Evolutionary conservation across 2,329 filamentous ascomycete species (phyloP).

Genomic region (Colletotrichum nymphaeae): DNA sequence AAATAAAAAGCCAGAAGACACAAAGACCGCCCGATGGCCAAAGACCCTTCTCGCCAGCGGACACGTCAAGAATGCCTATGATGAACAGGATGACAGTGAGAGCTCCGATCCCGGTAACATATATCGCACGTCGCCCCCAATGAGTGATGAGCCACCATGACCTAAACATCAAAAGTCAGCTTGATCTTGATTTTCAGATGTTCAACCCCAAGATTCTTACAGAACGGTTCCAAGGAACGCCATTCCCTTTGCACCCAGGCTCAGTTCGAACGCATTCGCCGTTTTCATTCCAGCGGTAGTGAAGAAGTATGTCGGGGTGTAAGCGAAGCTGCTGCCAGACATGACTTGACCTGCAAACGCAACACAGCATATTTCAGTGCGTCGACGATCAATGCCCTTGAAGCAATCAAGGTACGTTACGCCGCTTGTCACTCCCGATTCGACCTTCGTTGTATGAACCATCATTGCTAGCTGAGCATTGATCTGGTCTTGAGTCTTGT

Average conservation of each 20-base stretch:
- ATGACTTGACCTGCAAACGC: constrained; percentile 55
- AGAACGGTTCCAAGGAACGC: constrained; percentile 51
- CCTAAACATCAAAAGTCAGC: constrained; percentile 49
- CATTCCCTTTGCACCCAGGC: constrained; percentile 52
- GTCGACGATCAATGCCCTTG: constrained; percentile 54
- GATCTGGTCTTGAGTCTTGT: constrained; percentile 35
- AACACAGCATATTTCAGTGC: constrained; percentile 56
- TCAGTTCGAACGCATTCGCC: constrained; percentile 52
- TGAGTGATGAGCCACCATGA: constrained; percentile 56
- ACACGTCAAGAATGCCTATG: constrained; percentile 54
- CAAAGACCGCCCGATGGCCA: constrained; percentile 55
- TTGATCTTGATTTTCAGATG: constrained; percentile 40
- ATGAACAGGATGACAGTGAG: constrained; percentile 51
- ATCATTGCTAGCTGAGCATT: constrained; percentile 41
- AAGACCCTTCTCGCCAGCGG: constrained; percentile 49
- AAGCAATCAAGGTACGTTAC: constrained; percentile 61
- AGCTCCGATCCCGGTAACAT: constrained; percentile 52
- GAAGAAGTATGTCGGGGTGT: constrained; percentile 59
- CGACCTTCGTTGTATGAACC: constrained; percentile 50
- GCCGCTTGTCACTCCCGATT: constrained; percentile 52
- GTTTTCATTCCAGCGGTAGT: constrained; percentile 54
- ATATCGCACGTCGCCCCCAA: constrained; percentile 56
- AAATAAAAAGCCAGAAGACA: constrained; percentile 56
- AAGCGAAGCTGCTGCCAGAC: constrained; percentile 52
- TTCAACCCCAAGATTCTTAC: constrained; percentile 10